These are phyloP conservation scores for Stephania japonica DNA, from an alignment of 164 flowering plant genomes.

Conservation along the genomic window DNA sequence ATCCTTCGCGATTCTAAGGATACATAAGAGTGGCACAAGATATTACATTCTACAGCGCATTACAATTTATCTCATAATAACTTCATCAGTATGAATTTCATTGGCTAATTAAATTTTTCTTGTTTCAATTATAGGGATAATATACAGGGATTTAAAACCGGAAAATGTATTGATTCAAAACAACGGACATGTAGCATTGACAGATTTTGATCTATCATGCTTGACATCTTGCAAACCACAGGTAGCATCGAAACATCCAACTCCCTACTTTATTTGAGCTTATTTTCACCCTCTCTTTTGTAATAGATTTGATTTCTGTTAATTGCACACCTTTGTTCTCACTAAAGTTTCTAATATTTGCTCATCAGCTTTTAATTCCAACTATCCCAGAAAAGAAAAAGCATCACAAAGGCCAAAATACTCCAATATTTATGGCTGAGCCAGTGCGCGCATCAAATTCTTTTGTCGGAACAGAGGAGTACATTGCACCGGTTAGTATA, in stretches of 20 bases:
- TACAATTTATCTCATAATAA: not conserved
- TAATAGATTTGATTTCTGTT: not conserved
- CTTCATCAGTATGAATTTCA: not conserved
- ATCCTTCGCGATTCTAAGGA: not conserved
- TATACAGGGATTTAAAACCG: conserved; percentile 96
- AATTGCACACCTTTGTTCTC: not conserved
- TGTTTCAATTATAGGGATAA: conserved; percentile 56
- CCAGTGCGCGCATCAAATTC: conserved; percentile 98
- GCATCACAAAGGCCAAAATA: conserved; percentile 43
- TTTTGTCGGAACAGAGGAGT: conserved; percentile 98
- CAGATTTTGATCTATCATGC: conserved; percentile 96
- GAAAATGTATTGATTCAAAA: conserved; percentile 81
- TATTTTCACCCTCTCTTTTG: not conserved
- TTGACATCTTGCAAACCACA: conserved; percentile 96
- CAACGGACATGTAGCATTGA: conserved; percentile 75
- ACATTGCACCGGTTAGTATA: conserved; percentile 86
- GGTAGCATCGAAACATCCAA: conserved; percentile 29
- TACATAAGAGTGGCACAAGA: not conserved
- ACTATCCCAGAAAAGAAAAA: conserved; percentile 55
- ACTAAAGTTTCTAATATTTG: conserved; percentile 5
- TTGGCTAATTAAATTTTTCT: not conserved
- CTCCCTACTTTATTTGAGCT: conserved; percentile 2
- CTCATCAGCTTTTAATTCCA: conserved; percentile 70
- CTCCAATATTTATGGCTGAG: conserved; percentile 91
- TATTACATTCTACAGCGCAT: not conserved